Evolutionary conservation across 73 alveolate genomes (phyloP).

Genomic region (Symbiodinium natans): DNA sequence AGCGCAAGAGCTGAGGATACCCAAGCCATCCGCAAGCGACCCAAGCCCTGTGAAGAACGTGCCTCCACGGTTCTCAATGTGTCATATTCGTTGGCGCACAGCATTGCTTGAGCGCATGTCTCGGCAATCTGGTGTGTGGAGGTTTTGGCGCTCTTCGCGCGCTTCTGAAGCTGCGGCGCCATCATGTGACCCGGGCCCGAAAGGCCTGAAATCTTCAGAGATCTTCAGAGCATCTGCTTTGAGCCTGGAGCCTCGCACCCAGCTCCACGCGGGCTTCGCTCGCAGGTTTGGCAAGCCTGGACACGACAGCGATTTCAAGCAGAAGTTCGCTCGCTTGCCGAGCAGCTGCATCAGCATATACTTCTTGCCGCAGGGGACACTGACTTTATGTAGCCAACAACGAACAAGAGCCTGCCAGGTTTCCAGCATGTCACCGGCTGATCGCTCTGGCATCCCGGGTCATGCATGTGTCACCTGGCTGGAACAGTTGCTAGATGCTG

Average conservation of each 20-base stretch:
- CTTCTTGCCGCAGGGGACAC: too few species aligned
- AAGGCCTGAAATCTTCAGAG: neutral
- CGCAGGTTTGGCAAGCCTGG: neutral
- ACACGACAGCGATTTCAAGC: neutral
- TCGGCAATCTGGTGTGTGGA: too few species aligned
- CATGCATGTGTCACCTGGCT: slow-evolving; percentile 17
- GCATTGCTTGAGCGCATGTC: too few species aligned
- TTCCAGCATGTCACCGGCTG: slow-evolving; percentile 51
- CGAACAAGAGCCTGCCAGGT: slow-evolving; percentile 1
- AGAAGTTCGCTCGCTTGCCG: neutral
- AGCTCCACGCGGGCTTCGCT: too few species aligned
- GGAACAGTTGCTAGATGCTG: neutral
- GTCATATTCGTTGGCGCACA: neutral
- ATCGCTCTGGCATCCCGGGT: slow-evolving; percentile 1
- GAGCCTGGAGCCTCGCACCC: too few species aligned
- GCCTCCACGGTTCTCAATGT: neutral
- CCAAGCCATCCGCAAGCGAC: too few species aligned
- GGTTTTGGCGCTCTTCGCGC: slow-evolving; percentile 63
- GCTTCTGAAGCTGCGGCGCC: slow-evolving; percentile 38
- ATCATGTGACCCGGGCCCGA: neutral
- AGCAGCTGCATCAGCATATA: neutral
- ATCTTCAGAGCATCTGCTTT: too few species aligned
- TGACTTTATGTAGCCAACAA: too few species aligned
- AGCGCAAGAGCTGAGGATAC: too few species aligned
- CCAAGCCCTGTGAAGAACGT: too few species aligned